Base-by-base conservation (phyloP, 768 basidiomycete species). In the Exidia glandulosa region DNA sequence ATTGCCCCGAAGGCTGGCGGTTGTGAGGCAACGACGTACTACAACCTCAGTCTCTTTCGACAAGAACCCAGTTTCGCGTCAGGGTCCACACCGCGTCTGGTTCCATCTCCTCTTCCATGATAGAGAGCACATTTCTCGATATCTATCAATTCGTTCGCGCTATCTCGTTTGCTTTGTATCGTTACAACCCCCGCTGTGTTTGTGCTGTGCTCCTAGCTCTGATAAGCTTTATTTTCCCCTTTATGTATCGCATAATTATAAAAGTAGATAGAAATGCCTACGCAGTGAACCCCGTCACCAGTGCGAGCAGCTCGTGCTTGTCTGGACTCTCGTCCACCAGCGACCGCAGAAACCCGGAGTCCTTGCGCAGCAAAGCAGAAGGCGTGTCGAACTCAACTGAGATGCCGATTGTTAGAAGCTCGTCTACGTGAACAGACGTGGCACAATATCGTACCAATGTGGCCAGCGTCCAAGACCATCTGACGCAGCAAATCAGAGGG, bases 361-460 rank as follows among this genome's bases (percentile, higher is more conserved):
- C 64, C 36, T 71, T 72, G 12, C 45, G 58, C 45, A 74, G 66
- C 57, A 77, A 59, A 2, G 54, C 63, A 7, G 62, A 61, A 1
- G 85, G 85, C 10, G 76, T 65, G 62, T 82, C 84, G 61, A 78
- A 85, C 64, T 86, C 84, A 45, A 79, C 74, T 70, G 30, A 7
- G 30, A 4, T 29, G 30, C 6, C 10, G 10, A 37, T 13, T 54
- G 23, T 27, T 6, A 27, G 30, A 29, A 25, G 16, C 7, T 32
- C 47, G 25, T 48, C 9, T n/a, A 9, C 9, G n/a, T 9, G 9
- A 48, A 36, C 34, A 36, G 16, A n/a, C n/a, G n/a, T n/a, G n/a
- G 34, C 34, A 16, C 34, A 7, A 36, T 7, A 19, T 45, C n/a
- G n/a, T 29, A 32, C 50, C 50, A 7, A 83, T 57, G 50, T 72